These are phyloP conservation scores for Ruellia speciosa DNA, from an alignment of 305 asterid genomes.

Conservation along the genomic window DNA sequence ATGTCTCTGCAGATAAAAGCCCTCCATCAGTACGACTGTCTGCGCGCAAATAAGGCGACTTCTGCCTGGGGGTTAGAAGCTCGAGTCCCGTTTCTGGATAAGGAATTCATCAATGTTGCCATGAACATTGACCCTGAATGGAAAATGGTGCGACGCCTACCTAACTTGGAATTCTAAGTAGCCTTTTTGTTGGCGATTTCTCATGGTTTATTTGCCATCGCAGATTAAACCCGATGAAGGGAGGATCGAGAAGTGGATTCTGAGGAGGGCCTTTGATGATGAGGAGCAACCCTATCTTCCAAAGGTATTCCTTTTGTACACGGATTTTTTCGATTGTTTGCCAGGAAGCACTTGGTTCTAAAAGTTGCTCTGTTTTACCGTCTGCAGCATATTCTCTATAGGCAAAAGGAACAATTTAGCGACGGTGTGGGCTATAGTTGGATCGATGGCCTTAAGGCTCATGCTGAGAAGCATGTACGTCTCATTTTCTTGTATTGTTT, in stretches of 20 bases:
- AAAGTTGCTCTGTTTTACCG: conserved; percentile 15
- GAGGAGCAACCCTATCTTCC: conserved; percentile 87
- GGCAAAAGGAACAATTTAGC: conserved; percentile 95
- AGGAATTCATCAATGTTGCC: conserved; percentile 74
- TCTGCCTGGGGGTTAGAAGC: conserved; percentile 99
- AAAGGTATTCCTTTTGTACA: conserved; percentile 38
- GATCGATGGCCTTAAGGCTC: conserved; percentile 97
- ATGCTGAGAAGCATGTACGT: conserved; percentile 73
- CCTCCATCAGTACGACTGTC: conserved; percentile 87
- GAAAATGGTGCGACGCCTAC: conserved; percentile 47
- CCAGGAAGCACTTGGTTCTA: conserved; percentile 8
- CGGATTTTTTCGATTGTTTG: neutral
- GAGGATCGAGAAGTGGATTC: conserved; percentile 85
- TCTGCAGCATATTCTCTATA: conserved; percentile 80
- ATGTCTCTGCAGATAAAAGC: conserved; percentile 64
- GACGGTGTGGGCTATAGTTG: conserved; percentile 99
- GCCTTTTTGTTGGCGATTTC: neutral
- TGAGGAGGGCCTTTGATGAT: conserved; percentile 89
- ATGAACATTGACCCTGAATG: conserved; percentile 89
- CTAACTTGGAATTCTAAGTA: neutral
- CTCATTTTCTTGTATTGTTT: neutral
- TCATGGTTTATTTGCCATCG: conserved; percentile 7
- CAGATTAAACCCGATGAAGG: conserved; percentile 81
- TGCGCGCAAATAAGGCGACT: conserved; percentile 87
- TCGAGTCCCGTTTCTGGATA: conserved; percentile 82